A percentile compares a stretch with the other conserved stretches of the same genome.
These are phyloP conservation scores for Aspergillus persii DNA, from an alignment of 2,329 filamentous ascomycete genomes.

Conservation along the genomic window DNA sequence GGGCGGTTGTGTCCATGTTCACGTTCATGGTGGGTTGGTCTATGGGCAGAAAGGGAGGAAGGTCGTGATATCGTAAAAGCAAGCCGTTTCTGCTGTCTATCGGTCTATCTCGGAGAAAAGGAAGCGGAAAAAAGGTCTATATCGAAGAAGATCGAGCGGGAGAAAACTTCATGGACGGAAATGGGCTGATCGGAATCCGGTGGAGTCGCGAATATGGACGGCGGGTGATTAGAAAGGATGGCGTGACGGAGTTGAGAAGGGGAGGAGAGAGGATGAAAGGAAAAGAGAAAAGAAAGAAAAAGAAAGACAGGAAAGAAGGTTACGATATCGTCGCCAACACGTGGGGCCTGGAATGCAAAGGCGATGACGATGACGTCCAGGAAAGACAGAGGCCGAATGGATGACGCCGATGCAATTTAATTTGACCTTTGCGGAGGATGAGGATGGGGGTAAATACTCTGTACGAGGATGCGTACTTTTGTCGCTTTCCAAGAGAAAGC, in stretches of 20 bases:
- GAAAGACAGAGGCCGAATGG: conserved; percentile 5
- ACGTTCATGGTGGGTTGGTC: neutral
- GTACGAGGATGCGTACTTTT: neutral
- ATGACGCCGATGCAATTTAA: neutral
- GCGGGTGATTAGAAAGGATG: neutral
- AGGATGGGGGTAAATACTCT: neutral
- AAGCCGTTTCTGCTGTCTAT: neutral
- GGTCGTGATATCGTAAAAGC: neutral
- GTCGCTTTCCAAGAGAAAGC: neutral
- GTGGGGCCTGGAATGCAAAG: conserved; percentile 18
- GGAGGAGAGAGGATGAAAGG: neutral
- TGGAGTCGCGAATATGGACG: neutral
- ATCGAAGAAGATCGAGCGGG: neutral
- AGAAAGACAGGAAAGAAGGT: neutral
- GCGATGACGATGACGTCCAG: conserved; percentile 21
- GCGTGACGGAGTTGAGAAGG: conserved; percentile 1
- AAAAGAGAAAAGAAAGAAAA: conserved; percentile 2
- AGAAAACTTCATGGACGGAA: neutral
- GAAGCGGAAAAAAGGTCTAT: neutral
- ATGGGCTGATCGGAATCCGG: conserved; percentile 4
- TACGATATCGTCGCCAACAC: conserved; percentile 12
- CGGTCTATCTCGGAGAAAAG: neutral
- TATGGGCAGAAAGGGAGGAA: neutral
- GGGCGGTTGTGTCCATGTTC: conserved; percentile 2
- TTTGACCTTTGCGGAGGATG: conserved; percentile 8